Conservation (phyloP, 768 basidiomycete genomes). For the Russula earlei region DNA sequence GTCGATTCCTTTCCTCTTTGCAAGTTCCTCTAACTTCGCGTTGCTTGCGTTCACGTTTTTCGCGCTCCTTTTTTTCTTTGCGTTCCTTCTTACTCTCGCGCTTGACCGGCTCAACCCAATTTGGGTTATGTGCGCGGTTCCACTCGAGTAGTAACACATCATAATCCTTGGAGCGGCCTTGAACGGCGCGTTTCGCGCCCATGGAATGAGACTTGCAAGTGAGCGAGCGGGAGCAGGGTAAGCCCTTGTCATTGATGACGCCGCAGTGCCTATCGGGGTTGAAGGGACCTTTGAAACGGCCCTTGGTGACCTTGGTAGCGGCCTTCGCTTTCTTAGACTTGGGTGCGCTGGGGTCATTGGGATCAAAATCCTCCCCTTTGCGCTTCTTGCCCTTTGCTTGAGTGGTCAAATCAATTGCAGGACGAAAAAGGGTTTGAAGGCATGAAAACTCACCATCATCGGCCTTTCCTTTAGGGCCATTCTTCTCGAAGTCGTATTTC, state of each 20-base stretch:
- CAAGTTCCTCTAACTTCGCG: conserved; percentile 61
- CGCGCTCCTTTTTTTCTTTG: conserved; percentile 73
- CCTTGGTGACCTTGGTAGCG: conserved; percentile 63
- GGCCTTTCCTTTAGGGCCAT: conserved; percentile 46
- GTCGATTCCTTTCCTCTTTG: conserved; percentile 43
- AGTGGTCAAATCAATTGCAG: conserved; percentile 6
- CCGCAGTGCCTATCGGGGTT: conserved; percentile 92
- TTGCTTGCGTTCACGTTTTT: conserved; percentile 77
- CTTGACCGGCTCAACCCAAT: conserved; percentile 82
- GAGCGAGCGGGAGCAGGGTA: conserved; percentile 89
- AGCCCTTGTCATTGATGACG: conserved; percentile 90
- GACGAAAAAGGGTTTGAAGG: not conserved
- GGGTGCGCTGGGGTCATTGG: conserved; percentile 52
- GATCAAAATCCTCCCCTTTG: conserved; percentile 62
- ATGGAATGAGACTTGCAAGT: conserved; percentile 98
- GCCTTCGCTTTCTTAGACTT: conserved; percentile 72
- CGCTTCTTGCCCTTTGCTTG: conserved; percentile 66
- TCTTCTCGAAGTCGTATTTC: conserved; percentile 48
- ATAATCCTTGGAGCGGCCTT: conserved; percentile 73
- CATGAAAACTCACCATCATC: conserved; percentile 31
- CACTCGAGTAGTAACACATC: conserved; percentile 87
- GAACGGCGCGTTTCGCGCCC: conserved; percentile 89
- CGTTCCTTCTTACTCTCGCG: conserved; percentile 79
- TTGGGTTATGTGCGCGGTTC: conserved; percentile 81
- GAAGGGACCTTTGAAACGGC: conserved; percentile 75